These are phyloP conservation scores for Botrytis pseudocinerea DNA, from an alignment of 2,329 filamentous ascomycete genomes.

Conservation along the genomic window DNA sequence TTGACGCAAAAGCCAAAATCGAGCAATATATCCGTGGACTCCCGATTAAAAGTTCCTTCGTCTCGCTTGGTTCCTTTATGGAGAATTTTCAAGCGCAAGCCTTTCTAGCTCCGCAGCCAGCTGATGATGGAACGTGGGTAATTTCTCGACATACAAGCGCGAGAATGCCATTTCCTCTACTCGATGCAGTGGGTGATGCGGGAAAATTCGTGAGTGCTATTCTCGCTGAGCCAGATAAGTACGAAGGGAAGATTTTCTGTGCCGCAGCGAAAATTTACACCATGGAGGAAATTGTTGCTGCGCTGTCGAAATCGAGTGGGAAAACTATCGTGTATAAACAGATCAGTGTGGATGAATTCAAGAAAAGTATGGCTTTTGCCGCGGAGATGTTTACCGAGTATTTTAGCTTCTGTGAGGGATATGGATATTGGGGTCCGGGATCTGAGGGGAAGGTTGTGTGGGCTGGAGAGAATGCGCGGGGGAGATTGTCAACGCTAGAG, in stretches of 20 bases:
- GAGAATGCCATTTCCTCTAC: neutral
- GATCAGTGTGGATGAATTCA: neutral
- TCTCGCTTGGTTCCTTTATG: conserved; percentile 49
- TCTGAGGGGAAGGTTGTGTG: neutral
- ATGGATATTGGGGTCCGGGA: neutral
- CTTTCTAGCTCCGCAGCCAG: neutral
- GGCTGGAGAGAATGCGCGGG: neutral
- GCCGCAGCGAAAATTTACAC: neutral
- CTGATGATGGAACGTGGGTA: neutral
- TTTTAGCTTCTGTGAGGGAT: neutral
- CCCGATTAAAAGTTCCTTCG: conserved; percentile 48
- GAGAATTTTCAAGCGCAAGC: conserved; percentile 18
- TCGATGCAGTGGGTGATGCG: neutral
- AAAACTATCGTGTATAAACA: neutral
- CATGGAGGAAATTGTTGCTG: neutral
- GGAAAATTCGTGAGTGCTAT: neutral
- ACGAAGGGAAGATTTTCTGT: neutral
- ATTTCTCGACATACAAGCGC: neutral
- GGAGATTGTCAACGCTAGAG: neutral
- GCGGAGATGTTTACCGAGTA: neutral
- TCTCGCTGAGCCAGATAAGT: neutral
- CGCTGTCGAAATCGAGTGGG: neutral
- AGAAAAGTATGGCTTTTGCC: neutral
- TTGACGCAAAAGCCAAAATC: conserved; percentile 39
- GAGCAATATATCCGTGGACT: conserved; percentile 43